Percentiles rank a stretch among this genome's conserved stretches.
These are phyloP conservation scores for Corynespora cassiicola DNA, from an alignment of 2,329 filamentous ascomycete species.

Conservation along the genomic window DNA sequence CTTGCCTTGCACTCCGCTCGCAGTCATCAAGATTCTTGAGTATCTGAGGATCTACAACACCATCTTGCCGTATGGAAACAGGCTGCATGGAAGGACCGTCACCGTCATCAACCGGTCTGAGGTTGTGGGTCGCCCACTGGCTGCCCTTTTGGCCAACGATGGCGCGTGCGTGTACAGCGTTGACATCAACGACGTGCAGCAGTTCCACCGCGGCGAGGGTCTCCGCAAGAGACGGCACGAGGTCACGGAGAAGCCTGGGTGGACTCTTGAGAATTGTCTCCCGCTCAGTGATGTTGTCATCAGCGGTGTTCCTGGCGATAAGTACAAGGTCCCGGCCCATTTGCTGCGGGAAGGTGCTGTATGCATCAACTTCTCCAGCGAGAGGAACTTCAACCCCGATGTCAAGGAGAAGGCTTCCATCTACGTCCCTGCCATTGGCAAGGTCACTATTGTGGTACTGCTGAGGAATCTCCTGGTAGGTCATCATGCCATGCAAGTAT, in stretches of 20 bases:
- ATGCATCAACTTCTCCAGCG: constrained; percentile 98
- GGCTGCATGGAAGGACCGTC: constrained; percentile 90
- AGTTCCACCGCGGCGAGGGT: constrained; percentile 89
- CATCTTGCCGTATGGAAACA: constrained; percentile 89
- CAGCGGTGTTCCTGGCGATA: constrained; percentile 85
- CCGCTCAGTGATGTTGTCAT: constrained; percentile 94
- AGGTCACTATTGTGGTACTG: constrained; percentile 93
- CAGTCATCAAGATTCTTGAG: constrained; percentile 96
- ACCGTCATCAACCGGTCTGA: constrained; percentile 97
- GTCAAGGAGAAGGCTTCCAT: constrained; percentile 96
- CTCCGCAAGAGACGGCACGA: constrained; percentile 86
- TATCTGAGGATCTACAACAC: constrained; percentile 96
- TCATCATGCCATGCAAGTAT: constrained; percentile 24
- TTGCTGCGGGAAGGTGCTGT: constrained; percentile 87
- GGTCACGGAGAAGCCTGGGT: constrained; percentile 81
- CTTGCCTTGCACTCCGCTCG: constrained; percentile 92
- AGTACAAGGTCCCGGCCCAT: constrained; percentile 86
- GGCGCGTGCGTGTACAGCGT: constrained; percentile 95
- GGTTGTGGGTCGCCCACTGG: constrained; percentile 91
- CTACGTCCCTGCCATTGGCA: constrained; percentile 95
- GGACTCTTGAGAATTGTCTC: constrained; percentile 79
- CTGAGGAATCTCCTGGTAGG: constrained; percentile 86
- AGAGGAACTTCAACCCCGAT: constrained; percentile 88
- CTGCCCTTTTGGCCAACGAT: constrained; percentile 93
- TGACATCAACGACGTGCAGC: constrained; percentile 87